phyloP scores from a whole-genome alignment of 345 rosid species.

The Dimocarpus longan region DNA sequence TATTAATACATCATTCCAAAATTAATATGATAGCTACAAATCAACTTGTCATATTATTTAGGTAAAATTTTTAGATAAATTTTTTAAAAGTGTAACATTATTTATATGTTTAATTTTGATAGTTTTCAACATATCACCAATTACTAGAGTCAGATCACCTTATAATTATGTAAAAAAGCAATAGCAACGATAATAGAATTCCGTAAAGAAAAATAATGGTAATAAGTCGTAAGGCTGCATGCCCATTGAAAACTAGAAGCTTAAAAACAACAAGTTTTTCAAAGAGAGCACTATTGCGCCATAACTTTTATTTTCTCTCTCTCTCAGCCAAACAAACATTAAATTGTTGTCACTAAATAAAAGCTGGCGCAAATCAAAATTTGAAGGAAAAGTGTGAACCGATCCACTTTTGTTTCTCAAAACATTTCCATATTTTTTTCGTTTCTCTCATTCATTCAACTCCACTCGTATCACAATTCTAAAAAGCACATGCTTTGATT shows the following conservation, averaged over 20 bases:
- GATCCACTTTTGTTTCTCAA: neutral
- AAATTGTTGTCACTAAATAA: neutral
- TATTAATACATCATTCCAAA: no score
- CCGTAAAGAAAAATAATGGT: no score
- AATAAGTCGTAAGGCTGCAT: neutral
- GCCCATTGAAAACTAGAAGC: neutral
- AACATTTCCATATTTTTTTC: neutral
- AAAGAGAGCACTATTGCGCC: neutral
- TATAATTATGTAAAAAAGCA: no score
- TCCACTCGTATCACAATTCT: neutral
- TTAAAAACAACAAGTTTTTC: neutral
- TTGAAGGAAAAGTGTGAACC: neutral
- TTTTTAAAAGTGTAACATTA: no score
- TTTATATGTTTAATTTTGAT: no score
- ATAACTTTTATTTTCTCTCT: neutral
- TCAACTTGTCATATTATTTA: no score
- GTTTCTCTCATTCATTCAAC: neutral
- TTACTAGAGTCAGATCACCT: no score
- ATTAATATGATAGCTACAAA: no score
- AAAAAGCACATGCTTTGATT: no score
- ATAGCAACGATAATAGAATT: no score
- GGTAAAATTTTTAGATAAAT: no score
- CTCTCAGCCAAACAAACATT: neutral
- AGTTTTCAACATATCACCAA: no score
- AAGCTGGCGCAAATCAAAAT: constrained; percentile 1